Conservation (phyloP, 2,329 filamentous ascomycete genomes). For the Monilinia aucupariae region DNA sequence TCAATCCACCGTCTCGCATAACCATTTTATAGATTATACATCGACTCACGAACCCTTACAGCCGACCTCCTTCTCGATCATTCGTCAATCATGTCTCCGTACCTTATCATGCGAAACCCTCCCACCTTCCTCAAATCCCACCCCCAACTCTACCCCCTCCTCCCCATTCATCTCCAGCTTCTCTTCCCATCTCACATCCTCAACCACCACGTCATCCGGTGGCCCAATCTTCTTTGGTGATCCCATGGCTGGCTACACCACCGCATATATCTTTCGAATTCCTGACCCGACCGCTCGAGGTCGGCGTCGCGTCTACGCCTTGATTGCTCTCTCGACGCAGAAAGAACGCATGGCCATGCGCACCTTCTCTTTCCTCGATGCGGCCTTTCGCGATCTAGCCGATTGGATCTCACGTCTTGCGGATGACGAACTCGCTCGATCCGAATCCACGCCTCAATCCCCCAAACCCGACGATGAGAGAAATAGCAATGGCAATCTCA, state of each 20-base stretch:
- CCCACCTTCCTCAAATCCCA: constrained; percentile 42
- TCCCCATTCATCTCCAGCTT: constrained; percentile 40
- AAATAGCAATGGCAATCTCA: constrained; percentile 12
- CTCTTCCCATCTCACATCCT: constrained; percentile 32
- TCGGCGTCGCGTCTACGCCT: constrained; percentile 63
- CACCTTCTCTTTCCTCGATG: constrained; percentile 56
- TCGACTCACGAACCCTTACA: constrained; percentile 61
- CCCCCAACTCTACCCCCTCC: constrained; percentile 37
- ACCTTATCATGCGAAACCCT: constrained; percentile 63
- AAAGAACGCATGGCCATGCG: constrained; percentile 61
- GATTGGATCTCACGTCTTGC: constrained; percentile 61
- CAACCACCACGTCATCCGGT: constrained; percentile 50
- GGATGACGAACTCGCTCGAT: constrained; percentile 54
- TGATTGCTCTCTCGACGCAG: constrained; percentile 60
- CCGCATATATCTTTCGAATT: constrained; percentile 65
- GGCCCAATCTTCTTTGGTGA: constrained; percentile 67
- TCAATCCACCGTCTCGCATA: constrained; percentile 43
- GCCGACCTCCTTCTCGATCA: constrained; percentile 58
- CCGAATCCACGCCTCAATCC: constrained; percentile 19
- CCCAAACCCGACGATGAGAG: constrained; percentile 12
- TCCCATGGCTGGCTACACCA: constrained; percentile 59
- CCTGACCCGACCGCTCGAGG: constrained; percentile 62
- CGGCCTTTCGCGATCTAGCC: constrained; percentile 59
- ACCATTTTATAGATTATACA: constrained; percentile 62
- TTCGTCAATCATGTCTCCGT: constrained; percentile 60